Evolutionary conservation across 768 basidiomycete genomes (phyloP), one percentile per base, ranked within the genome.

Genomic region (Tylopilus balloui): DNA sequence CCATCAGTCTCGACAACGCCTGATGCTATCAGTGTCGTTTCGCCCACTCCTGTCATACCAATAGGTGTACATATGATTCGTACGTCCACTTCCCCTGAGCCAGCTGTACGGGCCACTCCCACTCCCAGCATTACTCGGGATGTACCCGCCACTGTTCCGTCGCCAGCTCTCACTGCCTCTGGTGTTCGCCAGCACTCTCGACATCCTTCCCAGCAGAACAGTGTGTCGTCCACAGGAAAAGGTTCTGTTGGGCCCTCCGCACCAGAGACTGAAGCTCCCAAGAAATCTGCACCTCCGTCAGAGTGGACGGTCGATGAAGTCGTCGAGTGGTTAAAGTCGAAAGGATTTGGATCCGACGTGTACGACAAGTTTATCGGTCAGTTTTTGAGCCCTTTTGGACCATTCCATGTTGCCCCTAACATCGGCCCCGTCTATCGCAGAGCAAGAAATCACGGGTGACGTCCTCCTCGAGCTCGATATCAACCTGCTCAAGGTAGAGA

Each of bases 381-480:
- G 81, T 73, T 23, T 42, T 23, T 42, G 5, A 28, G 34, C 24
- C 25, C 14, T n/a, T 13, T 8, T 14, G n/a, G n/a, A 17, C 15
- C 8, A 8, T 42, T 11, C 3, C 1, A 13, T 19, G 17, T 27
- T 36, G 10, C 34, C n/a, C n/a, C 17, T 59, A 9, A 62, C 34
- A 2, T 23, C 15, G 7, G n/a, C n/a, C n/a, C 20, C 38, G 3
- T 45, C 17, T 34, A 5, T 34, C 52, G 35, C 64, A 93, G 95
- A 98, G 71, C 93, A 99, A 81, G 96, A 99, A 72, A 98, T 99
- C 46, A 90, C 93, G 0, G 96, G 96, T 17, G 96, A 99, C 59
- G 90, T 98, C 27, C 80, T 99, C 7, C 82, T 98, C 47, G 95
- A 96, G 60, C 86, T 98, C 51, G 92, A 97, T 54, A 81, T 85